Percentiles rank a stretch among this genome's conserved stretches.
These are phyloP conservation scores for Lachnellula hyalina DNA, from an alignment of 2,329 filamentous ascomycete species.

Conservation along the genomic window DNA sequence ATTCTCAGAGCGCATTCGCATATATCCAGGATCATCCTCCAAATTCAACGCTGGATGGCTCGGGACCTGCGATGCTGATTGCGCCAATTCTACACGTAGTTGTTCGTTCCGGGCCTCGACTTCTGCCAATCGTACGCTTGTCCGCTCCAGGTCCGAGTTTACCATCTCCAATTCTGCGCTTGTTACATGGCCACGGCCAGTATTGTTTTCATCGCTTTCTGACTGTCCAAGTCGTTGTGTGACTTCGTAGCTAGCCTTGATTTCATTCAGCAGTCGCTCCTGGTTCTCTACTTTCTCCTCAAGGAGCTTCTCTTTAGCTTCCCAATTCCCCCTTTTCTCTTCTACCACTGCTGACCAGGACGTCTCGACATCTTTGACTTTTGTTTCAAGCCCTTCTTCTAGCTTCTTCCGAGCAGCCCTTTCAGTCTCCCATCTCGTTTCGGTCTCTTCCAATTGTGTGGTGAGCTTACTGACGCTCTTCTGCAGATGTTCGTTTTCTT, in stretches of 20 bases:
- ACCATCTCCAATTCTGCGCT: conserved; percentile 93
- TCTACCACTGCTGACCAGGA: conserved; percentile 87
- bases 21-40: conserved; percentile 85
- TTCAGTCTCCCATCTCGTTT: conserved; percentile 75
- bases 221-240: conserved; percentile 79
- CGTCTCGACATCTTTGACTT: conserved; percentile 82
- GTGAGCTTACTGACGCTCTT: conserved; percentile 70
- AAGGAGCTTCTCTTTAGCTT: conserved; percentile 81
- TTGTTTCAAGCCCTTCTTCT: conserved; percentile 70
- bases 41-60: conserved; percentile 55
- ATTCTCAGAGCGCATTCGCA: conserved; percentile 88
- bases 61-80: conserved; percentile 70
- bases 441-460: conserved; percentile 74
- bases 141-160: conserved; percentile 83
- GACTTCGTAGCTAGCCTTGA: conserved; percentile 96
- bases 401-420: conserved; percentile 65
- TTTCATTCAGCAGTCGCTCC: conserved; percentile 83
- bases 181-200: conserved; percentile 60
- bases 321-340: conserved; percentile 96
- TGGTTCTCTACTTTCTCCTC: conserved; percentile 95
- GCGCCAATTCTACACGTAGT: conserved; percentile 81
- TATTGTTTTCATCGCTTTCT: conserved; percentile 54
- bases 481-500: conserved; percentile 85
- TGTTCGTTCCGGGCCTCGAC: conserved; percentile 94
- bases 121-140: conserved; percentile 79